Conservation (phyloP, 2,329 filamentous ascomycete genomes). For the Trichoderma gracile region DNA sequence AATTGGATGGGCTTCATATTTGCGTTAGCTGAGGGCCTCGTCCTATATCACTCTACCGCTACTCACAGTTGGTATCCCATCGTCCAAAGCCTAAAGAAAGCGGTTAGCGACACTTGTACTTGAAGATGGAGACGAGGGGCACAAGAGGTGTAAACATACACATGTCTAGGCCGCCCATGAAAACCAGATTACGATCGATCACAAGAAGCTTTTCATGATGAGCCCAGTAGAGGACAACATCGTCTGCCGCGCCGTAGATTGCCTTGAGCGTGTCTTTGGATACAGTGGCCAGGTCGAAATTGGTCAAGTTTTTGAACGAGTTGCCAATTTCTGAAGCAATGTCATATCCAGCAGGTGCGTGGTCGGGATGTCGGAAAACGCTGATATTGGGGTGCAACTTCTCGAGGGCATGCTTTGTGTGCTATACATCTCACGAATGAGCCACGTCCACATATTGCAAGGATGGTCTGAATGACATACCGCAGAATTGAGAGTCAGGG, state of each 20-base stretch:
- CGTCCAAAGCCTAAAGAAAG: constrained; percentile 66
- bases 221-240: constrained; percentile 85
- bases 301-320: constrained; percentile 52
- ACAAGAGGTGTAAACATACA: constrained; percentile 48
- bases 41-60: background rate
- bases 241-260: constrained; percentile 78
- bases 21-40: constrained; percentile 24
- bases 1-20: constrained; percentile 64
- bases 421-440: constrained; percentile 42
- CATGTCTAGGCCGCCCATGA: constrained; percentile 89
- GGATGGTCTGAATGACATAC: constrained; percentile 41
- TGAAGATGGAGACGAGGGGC: background rate
- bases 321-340: constrained; percentile 68
- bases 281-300: constrained; percentile 61
- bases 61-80: constrained; percentile 77
- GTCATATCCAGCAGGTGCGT: constrained; percentile 71
- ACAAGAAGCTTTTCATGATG: constrained; percentile 91
- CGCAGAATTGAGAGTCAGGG: constrained; percentile 61
- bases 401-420: constrained; percentile 80
- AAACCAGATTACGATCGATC: constrained; percentile 74
- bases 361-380: constrained; percentile 89
- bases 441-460: background rate
- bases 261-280: constrained; percentile 73
- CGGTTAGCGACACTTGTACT: constrained; percentile 30
- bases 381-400: constrained; percentile 78